Evolutionary conservation across 2,329 filamentous ascomycete genomes (phyloP).

Genomic region (Talaromyces sp.): DNA sequence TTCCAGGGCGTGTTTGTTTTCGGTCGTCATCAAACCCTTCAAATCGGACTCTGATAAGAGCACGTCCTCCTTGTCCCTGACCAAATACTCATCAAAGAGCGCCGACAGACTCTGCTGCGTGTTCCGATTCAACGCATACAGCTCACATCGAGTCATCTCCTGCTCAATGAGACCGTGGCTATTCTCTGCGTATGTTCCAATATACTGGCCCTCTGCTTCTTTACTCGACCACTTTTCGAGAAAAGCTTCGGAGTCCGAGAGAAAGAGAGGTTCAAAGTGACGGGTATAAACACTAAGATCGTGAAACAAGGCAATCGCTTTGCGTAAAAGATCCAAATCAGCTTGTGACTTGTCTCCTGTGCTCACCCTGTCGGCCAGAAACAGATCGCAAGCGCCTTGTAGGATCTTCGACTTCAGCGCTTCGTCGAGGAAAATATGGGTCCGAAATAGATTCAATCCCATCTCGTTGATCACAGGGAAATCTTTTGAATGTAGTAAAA

Average conservation of each 20-base stretch:
- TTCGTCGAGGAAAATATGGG: slow-evolving; percentile 53
- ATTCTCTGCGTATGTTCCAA: slow-evolving; percentile 72
- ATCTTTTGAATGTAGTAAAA: slow-evolving; percentile 70
- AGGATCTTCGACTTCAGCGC: slow-evolving; percentile 53
- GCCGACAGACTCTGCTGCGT: slow-evolving; percentile 75
- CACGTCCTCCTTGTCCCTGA: slow-evolving; percentile 63
- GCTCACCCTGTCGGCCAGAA: slow-evolving; percentile 65
- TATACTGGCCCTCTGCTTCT: slow-evolving; percentile 56
- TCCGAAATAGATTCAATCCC: slow-evolving; percentile 70
- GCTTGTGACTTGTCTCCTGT: slow-evolving; percentile 49
- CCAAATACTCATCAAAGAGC: slow-evolving; percentile 67
- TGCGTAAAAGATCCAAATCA: slow-evolving; percentile 63
- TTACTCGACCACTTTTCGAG: slow-evolving; percentile 66
- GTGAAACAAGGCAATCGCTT: slow-evolving; percentile 77
- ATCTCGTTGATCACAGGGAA: slow-evolving; percentile 74
- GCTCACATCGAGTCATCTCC: slow-evolving; percentile 73
- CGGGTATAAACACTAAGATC: slow-evolving; percentile 76
- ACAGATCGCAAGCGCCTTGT: slow-evolving; percentile 71
- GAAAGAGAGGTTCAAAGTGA: slow-evolving; percentile 72
- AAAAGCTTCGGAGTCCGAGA: slow-evolving; percentile 64
- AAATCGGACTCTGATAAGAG: slow-evolving; percentile 66
- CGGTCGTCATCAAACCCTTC: slow-evolving; percentile 66
- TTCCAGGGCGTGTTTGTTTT: slow-evolving; percentile 66
- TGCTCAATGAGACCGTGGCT: slow-evolving; percentile 65
- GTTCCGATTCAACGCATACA: slow-evolving; percentile 75